Percentiles rank a stretch among this genome's conserved stretches.
Evolutionary conservation across 306 rosid species (phyloP).

Genomic region (Carpinus fangiana): DNA sequence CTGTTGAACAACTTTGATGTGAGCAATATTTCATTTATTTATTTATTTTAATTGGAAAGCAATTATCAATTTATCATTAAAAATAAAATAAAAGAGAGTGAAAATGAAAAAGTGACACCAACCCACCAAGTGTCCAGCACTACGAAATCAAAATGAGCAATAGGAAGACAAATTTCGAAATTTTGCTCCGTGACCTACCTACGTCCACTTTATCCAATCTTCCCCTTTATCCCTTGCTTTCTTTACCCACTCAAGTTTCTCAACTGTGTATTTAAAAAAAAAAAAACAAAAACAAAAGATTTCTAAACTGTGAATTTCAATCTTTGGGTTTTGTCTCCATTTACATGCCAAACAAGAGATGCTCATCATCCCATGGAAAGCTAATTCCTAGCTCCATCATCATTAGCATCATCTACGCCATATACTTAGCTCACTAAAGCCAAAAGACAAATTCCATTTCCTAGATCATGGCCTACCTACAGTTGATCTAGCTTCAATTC

Average conservation of each 20-base stretch:
- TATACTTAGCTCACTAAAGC: no score
- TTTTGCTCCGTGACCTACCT: slow-evolving; percentile 5
- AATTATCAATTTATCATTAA: background rate
- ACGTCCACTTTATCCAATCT: background rate
- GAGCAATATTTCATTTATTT: background rate
- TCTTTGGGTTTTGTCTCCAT: slow-evolving; percentile 20
- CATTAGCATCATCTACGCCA: no score
- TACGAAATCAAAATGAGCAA: background rate
- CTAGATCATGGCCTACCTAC: no score
- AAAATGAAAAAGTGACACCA: background rate
- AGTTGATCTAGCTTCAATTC: no score
- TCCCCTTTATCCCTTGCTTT: slow-evolving; percentile 34
- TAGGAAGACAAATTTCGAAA: background rate
- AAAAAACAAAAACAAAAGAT: no score
- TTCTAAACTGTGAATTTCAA: slow-evolving; percentile 11
- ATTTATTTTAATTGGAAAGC: background rate
- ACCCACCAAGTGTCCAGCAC: background rate
- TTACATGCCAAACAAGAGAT: background rate
- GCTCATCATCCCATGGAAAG: background rate
- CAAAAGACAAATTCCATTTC: no score
- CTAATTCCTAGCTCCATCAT: background rate
- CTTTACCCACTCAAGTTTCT: background rate
- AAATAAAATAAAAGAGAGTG: background rate
- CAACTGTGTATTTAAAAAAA: background rate
- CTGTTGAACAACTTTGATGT: no score